Percentiles rank a stretch among this genome's conserved stretches.
These are phyloP conservation scores for Sesbania bispinosa DNA, from an alignment of 306 rosid genomes.

Conservation along the genomic window DNA sequence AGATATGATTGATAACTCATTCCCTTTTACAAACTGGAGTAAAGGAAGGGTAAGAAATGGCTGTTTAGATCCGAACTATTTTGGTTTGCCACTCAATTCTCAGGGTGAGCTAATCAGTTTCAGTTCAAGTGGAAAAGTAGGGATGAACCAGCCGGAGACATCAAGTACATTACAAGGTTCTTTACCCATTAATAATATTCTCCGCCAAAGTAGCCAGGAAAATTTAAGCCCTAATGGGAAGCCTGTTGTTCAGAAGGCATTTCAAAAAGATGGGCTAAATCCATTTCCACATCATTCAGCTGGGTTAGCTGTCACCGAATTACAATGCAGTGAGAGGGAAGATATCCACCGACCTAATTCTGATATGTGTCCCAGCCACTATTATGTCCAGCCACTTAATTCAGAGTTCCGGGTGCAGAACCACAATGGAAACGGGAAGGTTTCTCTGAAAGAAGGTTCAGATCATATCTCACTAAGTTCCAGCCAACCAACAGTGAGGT, in stretches of 20 bases:
- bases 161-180: constrained; percentile 37
- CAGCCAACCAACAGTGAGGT: constrained; percentile 84
- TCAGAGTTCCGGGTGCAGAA: constrained; percentile 43
- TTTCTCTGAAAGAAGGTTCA: constrained; percentile 47
- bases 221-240: constrained; percentile 35
- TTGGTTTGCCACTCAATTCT: constrained; percentile 91
- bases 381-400: constrained; percentile 34
- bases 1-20: constrained; percentile 41
- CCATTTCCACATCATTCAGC: constrained; percentile 61
- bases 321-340: constrained; percentile 47
- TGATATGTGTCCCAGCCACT: constrained; percentile 40
- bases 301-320: constrained; percentile 48
- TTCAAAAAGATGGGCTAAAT: constrained; percentile 39
- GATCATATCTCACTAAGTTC: constrained; percentile 37
- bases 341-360: constrained; percentile 43
- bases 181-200: constrained; percentile 35
- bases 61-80: constrained; percentile 39
- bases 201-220: constrained; percentile 40
- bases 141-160: constrained; percentile 42
- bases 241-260: constrained; percentile 46
- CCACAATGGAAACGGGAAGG: constrained; percentile 29
- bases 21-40: constrained; percentile 42
- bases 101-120: constrained; percentile 84
- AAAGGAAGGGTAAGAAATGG: constrained; percentile 46
- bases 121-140: constrained; percentile 49